Conservation (phyloP, 2,329 filamentous ascomycete genomes). For the Claviceps pazoutovae region DNA sequence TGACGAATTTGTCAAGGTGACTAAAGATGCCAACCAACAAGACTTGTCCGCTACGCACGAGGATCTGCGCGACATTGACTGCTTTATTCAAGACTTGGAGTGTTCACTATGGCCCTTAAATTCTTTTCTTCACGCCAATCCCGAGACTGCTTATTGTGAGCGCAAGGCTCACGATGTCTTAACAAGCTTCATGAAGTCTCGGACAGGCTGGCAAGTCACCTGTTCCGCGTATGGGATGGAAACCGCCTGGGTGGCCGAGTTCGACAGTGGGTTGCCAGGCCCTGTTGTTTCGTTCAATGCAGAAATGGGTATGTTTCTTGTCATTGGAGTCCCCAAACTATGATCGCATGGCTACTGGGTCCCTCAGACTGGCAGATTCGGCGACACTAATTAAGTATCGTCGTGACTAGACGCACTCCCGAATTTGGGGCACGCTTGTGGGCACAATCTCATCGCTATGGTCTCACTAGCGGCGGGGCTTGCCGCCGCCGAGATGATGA, state of each 20-base stretch:
- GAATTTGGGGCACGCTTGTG: conserved; percentile 35
- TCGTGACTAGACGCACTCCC: conserved; percentile 25
- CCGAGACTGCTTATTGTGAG: conserved; percentile 28
- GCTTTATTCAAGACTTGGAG: conserved; percentile 7
- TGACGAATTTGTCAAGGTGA: background rate
- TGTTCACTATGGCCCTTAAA: conserved; percentile 21
- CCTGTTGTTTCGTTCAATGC: conserved; percentile 28
- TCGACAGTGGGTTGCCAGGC: conserved; percentile 19
- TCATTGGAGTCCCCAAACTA: background rate
- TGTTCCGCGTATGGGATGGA: conserved; percentile 26
- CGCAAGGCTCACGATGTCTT: conserved; percentile 26
- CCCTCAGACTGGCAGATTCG: background rate
- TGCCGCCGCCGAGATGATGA: conserved; percentile 30
- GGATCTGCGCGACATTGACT: conserved; percentile 27
- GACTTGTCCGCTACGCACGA: background rate
- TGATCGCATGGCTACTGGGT: background rate
- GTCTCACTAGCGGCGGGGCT: conserved; percentile 31
- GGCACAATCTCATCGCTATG: conserved; percentile 32
- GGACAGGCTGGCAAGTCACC: conserved; percentile 24
- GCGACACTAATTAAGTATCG: background rate
- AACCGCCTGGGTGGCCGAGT: conserved; percentile 30
- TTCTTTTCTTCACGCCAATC: conserved; percentile 28
- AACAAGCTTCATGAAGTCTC: conserved; percentile 21
- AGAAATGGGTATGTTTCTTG: conserved; percentile 16
- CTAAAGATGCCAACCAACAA: background rate